phyloP scores from a whole-genome alignment of 2,329 filamentous ascomycete genomes.

The Tympanopsis confertula region DNA sequence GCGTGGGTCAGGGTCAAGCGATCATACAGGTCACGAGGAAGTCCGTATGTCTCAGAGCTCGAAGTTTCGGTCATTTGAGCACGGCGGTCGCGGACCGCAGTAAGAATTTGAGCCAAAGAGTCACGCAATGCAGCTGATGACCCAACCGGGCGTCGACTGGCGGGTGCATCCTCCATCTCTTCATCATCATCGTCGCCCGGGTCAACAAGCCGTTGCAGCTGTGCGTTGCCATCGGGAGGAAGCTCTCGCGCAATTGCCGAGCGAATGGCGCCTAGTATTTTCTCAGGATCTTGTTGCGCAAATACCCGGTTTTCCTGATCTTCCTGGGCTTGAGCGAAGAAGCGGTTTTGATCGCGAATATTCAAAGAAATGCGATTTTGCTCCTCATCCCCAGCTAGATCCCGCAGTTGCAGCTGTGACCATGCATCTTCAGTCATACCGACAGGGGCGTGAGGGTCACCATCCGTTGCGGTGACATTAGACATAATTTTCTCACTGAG shows the following conservation, averaged over 20 bases:
- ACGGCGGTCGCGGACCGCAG: slow-evolving; percentile 28
- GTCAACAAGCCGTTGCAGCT: not conserved
- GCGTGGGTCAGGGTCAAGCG: slow-evolving; percentile 69
- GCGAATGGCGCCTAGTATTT: not conserved
- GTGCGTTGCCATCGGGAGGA: not conserved
- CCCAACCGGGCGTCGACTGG: not conserved
- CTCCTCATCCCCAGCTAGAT: slow-evolving; percentile 70
- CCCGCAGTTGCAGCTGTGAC: slow-evolving; percentile 63
- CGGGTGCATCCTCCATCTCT: not conserved
- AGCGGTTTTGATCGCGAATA: not conserved
- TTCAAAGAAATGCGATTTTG: slow-evolving; percentile 69
- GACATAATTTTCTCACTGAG: slow-evolving; percentile 90
- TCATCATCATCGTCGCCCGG: not conserved
- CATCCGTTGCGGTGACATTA: slow-evolving; percentile 69
- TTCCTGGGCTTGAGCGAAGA: slow-evolving; percentile 30
- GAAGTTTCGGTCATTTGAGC: slow-evolving; percentile 3
- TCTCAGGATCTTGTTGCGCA: slow-evolving; percentile 43
- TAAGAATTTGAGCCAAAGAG: not conserved
- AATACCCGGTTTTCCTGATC: slow-evolving; percentile 38
- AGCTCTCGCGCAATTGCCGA: not conserved
- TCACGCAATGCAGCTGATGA: not conserved
- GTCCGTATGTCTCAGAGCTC: slow-evolving; percentile 24
- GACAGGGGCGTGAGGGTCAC: slow-evolving; percentile 51
- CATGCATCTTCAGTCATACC: slow-evolving; percentile 64
- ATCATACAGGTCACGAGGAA: slow-evolving; percentile 41